These are phyloP conservation scores for Phytophthora cactorum DNA, from an alignment of 352 stramenopile species.

Conservation along the genomic window DNA sequence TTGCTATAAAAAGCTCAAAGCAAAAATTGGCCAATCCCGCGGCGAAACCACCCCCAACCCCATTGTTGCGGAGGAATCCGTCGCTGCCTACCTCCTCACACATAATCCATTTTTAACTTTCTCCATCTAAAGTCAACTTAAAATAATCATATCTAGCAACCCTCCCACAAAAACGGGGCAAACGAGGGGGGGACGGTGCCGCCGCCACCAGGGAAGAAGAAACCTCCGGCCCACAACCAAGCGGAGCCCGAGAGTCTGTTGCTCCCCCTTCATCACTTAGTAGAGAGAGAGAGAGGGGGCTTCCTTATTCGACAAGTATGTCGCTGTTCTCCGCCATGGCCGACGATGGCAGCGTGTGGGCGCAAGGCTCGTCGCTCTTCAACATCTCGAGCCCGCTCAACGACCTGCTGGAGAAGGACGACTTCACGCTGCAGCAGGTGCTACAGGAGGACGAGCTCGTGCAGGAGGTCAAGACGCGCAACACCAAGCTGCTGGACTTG, in stretches of 20 bases:
- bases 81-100: neutral
- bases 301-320: slow-evolving; percentile 41
- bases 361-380: slow-evolving; percentile 85
- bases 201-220: slow-evolving; percentile 37
- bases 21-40: slow-evolving; percentile 24
- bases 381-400: slow-evolving; percentile 94
- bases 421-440: slow-evolving; percentile 94
- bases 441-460: slow-evolving; percentile 97
- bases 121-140: neutral
- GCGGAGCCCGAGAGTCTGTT: slow-evolving; percentile 23
- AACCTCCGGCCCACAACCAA: slow-evolving; percentile 35
- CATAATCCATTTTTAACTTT: slow-evolving; percentile 6
- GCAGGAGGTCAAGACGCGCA: slow-evolving; percentile 96
- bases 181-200: slow-evolving; percentile 30
- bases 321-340: slow-evolving; percentile 86
- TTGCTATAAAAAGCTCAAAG: slow-evolving; percentile 24
- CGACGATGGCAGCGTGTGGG: slow-evolving; percentile 84
- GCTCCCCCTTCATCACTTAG: slow-evolving; percentile 1
- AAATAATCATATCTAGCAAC: neutral
- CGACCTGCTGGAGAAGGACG: slow-evolving; percentile 93
- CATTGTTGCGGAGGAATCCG: slow-evolving; percentile 23
- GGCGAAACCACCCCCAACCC: slow-evolving; percentile 7
- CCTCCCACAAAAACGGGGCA: slow-evolving; percentile 31
- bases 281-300: neutral
- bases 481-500: slow-evolving; percentile 96